Evolutionary conservation across 495 filamentous ascomycete genomes (phyloP), one percentile per base, ranked within the genome.

Genomic region (Friedmanniomyces simplex): DNA sequence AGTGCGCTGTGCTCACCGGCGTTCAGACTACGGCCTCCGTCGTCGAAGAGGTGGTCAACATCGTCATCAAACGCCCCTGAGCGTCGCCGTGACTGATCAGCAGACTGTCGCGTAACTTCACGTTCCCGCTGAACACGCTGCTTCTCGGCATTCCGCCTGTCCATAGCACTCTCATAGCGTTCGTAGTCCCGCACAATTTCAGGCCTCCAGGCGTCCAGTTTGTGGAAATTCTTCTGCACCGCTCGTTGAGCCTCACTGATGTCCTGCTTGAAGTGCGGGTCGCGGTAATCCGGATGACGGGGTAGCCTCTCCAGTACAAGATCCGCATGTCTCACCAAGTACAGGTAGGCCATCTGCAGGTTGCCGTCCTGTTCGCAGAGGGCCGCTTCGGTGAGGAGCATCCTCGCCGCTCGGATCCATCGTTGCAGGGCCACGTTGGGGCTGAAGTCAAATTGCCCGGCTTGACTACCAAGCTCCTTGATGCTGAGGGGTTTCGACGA

Each of bases 351-450:
- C 66, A 91, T 86, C 57, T 91, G 80, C 48, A 89, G 77, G 72
- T 95, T 87, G 55, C 86, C 83, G 72, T 98, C 94, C 20, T 74
- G 79, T 65, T 91, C 79, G 69, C 96, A 96, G 60, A 89, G 88
- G 12, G 75, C 73, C 1, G 87, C 85, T 83, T 89, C 58, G 16
- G 52, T 86, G 72, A 41, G 96, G 69, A 14, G 84, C 83, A 37
- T 86, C 79, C 11, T 42, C 2, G 88, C 86, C 2, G 89, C 87
- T 24, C 89, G 80, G 32, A 91, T 71, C 90, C 91, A 98, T 63
- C 83, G 83, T 63, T 81, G 81, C 32, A 96, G 73, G 10, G 82
- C 77, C 50, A 95, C 83, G 1, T 73, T 68, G 3, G 79, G 77
- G 69, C 87, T 86, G 76, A 88, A 98, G 28, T 88, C 80, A 66